Conservation (phyloP, 495 filamentous ascomycete species). For the Pseudomonodictys pantanalensis region DNA sequence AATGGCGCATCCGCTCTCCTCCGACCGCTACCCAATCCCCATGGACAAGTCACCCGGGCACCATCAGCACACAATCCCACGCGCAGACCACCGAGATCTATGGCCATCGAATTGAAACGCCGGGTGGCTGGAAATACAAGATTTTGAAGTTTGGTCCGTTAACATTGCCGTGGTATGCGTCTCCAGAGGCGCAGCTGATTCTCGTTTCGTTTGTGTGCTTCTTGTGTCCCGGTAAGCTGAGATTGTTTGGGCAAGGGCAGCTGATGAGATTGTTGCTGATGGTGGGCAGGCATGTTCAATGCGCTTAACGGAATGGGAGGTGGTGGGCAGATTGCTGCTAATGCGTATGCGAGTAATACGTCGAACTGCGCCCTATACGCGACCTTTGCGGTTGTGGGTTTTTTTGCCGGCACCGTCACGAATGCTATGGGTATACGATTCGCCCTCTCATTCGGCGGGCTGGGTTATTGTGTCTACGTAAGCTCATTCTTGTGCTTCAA, state of each 20-base stretch:
- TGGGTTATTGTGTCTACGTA: conserved; percentile 83
- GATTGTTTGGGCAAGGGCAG: background rate
- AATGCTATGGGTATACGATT: conserved; percentile 70
- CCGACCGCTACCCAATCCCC: too few relatives aligned
- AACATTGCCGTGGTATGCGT: conserved; percentile 67
- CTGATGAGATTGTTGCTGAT: background rate
- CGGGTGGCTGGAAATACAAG: conserved; percentile 42
- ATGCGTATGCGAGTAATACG: conserved; percentile 43
- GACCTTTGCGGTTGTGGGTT: conserved; percentile 53
- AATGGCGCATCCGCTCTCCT: too few relatives aligned
- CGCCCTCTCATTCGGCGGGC: conserved; percentile 73
- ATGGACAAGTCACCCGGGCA: too few relatives aligned
- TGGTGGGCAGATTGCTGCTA: conserved; percentile 46
- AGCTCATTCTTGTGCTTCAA: conserved; percentile 76
- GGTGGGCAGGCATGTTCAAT: conserved; percentile 49
- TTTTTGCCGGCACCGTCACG: conserved; percentile 54
- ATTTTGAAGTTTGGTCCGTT: conserved; percentile 54
- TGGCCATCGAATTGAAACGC: conserved; percentile 7
- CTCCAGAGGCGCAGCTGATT: conserved; percentile 66
- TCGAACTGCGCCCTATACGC: conserved; percentile 37
- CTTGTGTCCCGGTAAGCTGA: conserved; percentile 63
- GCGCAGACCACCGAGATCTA: conserved; percentile 14
- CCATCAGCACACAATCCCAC: conserved; percentile 3
- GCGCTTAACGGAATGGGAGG: conserved; percentile 52
- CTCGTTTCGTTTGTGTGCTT: conserved; percentile 83